Percentiles rank a stretch among this genome's conserved stretches.
Conservation (phyloP, 164 flowering plant species). For the Vitis vinifera region ASM3070453v1 NC_081822.1:5594501-5595000, state of each 20-base stretch:
- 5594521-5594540: not conserved
- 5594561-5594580: not conserved
- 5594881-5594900: too few species aligned
- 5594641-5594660: slow-evolving; percentile 48
- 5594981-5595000: too few species aligned
- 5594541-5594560: too few species aligned
- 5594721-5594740: not conserved
- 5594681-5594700: slow-evolving; percentile 40
- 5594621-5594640: slow-evolving; percentile 17
- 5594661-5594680: slow-evolving; percentile 38
- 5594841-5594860: too few species aligned
- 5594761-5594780: not conserved
- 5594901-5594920: too few species aligned
- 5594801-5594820: too few species aligned
- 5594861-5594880: too few species aligned
- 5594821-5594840: too few species aligned
- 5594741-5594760: not conserved
- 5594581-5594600: not conserved
- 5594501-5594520: slow-evolving; percentile 40
- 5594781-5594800: not conserved
- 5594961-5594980: too few species aligned
- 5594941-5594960: too few species aligned
- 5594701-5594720: slow-evolving; percentile 41
- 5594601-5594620: not conserved
- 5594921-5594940: too few species aligned